Evolutionary conservation across 2,329 filamentous ascomycete species (phyloP).

Genomic region (Truncatella angustata): DNA sequence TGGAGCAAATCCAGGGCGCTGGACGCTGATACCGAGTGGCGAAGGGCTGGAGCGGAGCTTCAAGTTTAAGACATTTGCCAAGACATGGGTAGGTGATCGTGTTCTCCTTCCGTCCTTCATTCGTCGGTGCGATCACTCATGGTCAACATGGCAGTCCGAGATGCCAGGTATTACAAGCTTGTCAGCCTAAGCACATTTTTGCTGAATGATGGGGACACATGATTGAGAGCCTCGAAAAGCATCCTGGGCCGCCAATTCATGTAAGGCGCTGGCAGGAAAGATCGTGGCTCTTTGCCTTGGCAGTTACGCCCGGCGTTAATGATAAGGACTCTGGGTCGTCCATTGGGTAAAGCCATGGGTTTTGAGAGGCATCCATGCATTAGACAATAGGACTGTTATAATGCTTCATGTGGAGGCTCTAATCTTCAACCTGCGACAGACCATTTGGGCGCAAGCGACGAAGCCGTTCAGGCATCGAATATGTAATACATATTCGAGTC

Average conservation of each 20-base stretch:
- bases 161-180: not conserved
- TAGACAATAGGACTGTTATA: too few species aligned
- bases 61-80: conserved; percentile 64
- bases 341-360: too few species aligned
- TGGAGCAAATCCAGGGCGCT: conserved; percentile 35
- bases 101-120: not conserved
- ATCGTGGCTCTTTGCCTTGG: too few species aligned
- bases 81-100: conserved; percentile 58
- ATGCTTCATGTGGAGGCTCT: too few species aligned
- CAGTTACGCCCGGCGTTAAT: too few species aligned
- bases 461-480: too few species aligned
- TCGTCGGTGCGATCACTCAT: not conserved
- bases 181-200: not conserved
- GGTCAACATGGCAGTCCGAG: not conserved
- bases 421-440: too few species aligned
- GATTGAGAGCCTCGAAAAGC: not conserved
- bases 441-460: too few species aligned
- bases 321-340: too few species aligned
- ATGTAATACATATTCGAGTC: too few species aligned
- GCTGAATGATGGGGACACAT: not conserved
- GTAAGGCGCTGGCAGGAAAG: not conserved
- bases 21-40: conserved; percentile 50
- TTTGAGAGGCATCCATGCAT: too few species aligned
- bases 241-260: not conserved
- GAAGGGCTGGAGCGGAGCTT: conserved; percentile 59